Conservation (phyloP, 371 early-diverging fungal genomes). For the Globomyces sp. region DNA sequence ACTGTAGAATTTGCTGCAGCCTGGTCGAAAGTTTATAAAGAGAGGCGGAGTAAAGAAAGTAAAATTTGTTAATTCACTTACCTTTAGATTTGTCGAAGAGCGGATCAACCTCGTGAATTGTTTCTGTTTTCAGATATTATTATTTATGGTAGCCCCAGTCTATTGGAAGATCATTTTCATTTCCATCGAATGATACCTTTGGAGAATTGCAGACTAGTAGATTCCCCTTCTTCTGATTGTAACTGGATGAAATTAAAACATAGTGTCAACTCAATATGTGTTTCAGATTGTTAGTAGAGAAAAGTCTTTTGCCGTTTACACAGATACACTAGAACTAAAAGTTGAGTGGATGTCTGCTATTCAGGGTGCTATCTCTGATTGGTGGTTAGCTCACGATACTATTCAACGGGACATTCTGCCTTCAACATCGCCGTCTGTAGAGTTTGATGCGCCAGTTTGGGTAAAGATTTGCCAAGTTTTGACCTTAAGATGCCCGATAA, state of each 20-base stretch:
- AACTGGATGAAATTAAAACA: too few relatives aligned
- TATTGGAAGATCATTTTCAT: constrained; percentile 46
- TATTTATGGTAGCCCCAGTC: constrained; percentile 54
- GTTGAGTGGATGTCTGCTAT: constrained; percentile 62
- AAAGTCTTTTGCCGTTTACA: constrained; percentile 67
- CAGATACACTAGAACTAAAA: constrained; percentile 50
- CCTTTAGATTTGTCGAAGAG: constrained; percentile 57
- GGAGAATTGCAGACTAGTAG: constrained; percentile 59
- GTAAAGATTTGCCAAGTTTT: constrained; percentile 21
- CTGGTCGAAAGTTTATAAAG: constrained; percentile 64
- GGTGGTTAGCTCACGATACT: constrained; percentile 11
- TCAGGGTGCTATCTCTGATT: constrained; percentile 50
- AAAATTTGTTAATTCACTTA: too few relatives aligned
- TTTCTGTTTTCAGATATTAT: constrained; percentile 73
- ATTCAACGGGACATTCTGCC: constrained; percentile 15
- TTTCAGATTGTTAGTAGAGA: constrained; percentile 71
- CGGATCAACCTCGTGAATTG: constrained; percentile 61
- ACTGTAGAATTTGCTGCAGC: constrained; percentile 50
- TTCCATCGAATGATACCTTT: constrained; percentile 66
- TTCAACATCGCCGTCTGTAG: constrained; percentile 29
- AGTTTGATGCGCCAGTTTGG: constrained; percentile 71
- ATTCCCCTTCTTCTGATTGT: constrained; percentile 47
- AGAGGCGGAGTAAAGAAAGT: constrained; percentile 58
- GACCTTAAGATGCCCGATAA: constrained; percentile 25
- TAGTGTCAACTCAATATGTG: constrained; percentile 29